phyloP scores from a whole-genome alignment of 805 yeast species.

The Ogataea zsoltii region DNA sequence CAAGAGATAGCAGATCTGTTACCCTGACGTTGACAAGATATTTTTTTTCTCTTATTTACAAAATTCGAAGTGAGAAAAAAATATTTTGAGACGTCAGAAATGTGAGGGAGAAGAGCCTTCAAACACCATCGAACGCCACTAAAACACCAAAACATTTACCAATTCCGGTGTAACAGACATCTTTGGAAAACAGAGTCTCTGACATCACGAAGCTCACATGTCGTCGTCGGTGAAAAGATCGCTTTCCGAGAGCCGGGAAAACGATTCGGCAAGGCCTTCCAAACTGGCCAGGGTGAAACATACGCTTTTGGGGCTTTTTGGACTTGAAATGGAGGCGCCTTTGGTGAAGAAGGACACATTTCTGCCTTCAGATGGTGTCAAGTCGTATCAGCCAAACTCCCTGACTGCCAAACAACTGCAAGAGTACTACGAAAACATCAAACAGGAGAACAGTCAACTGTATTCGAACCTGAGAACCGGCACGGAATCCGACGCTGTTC shows the following conservation, averaged over 20 bases:
- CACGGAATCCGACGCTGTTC: slow-evolving; percentile 2
- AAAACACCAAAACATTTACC: neutral
- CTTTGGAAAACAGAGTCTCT: no score
- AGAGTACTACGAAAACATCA: slow-evolving; percentile 29
- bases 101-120: neutral
- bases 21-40: slow-evolving; percentile 1
- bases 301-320: slow-evolving; percentile 12
- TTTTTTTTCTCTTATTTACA: neutral
- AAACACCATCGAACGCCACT: neutral
- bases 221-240: slow-evolving; percentile 17
- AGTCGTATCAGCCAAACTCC: slow-evolving; percentile 11
- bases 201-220: slow-evolving; percentile 1
- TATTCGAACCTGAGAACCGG: slow-evolving; percentile 17
- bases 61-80: neutral
- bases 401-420: slow-evolving; percentile 31
- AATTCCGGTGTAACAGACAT: no score
- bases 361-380: neutral
- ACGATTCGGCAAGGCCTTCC: slow-evolving; percentile 13
- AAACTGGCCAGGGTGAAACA: slow-evolving; percentile 19
- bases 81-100: slow-evolving; percentile 7
- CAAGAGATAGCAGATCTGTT: neutral
- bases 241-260: slow-evolving; percentile 12
- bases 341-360: neutral
- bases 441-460: slow-evolving; percentile 23
- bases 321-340: neutral